A percentile compares a stretch with the other conserved stretches of the same genome.
These are phyloP conservation scores for Karstenula rhodostoma DNA, from an alignment of 2,329 filamentous ascomycete genomes.

Conservation along the genomic window DNA sequence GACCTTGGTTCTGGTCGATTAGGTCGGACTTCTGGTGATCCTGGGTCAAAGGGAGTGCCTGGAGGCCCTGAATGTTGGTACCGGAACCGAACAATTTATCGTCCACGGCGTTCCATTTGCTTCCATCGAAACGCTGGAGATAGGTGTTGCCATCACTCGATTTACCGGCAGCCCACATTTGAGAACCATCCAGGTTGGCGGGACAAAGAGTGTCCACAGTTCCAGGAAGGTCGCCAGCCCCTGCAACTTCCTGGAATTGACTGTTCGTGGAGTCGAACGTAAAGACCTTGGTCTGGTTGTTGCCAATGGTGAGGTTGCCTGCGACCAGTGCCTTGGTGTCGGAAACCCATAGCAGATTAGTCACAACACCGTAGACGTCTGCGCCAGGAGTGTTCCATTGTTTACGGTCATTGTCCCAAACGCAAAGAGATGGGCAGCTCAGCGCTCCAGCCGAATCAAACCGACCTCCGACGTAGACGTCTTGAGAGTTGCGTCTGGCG, in stretches of 20 bases:
- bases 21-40: conserved; percentile 71
- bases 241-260: conserved; percentile 70
- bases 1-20: conserved; percentile 71
- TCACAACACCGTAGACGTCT: conserved; percentile 74
- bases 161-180: conserved; percentile 84
- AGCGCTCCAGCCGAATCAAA: conserved; percentile 86
- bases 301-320: conserved; percentile 76
- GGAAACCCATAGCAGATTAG: conserved; percentile 78
- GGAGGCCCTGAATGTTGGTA: conserved; percentile 79
- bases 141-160: conserved; percentile 74
- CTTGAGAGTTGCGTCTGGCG: conserved; percentile 71
- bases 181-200: conserved; percentile 73
- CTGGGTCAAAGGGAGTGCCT: conserved; percentile 77
- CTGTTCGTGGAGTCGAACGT: conserved; percentile 74
- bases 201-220: conserved; percentile 78
- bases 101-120: conserved; percentile 72
- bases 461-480: conserved; percentile 85
- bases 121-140: conserved; percentile 82
- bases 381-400: conserved; percentile 85
- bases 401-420: conserved; percentile 72
- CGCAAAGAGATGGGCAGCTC: conserved; percentile 81
- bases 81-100: conserved; percentile 64
- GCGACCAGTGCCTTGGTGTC: conserved; percentile 76
- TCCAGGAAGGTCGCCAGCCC: conserved; percentile 75
- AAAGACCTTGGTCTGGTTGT: conserved; percentile 72